phyloP scores from a whole-genome alignment of 257 asterid genomes.

The Jacaranda mimosifolia region DNA sequence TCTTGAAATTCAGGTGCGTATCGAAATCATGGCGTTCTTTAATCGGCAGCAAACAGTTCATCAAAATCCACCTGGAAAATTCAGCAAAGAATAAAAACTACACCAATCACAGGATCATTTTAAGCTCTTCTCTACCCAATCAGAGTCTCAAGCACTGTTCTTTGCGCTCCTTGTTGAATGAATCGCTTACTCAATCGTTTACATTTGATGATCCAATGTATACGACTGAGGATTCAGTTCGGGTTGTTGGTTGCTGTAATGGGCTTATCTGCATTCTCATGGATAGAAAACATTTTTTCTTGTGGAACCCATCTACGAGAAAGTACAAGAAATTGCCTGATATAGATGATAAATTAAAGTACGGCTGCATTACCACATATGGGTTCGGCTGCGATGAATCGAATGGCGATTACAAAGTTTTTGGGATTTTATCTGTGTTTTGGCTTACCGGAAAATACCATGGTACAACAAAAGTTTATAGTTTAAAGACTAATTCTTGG shows the following conservation, averaged over 20 bases:
- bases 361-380: neutral
- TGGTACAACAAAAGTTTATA: slow-evolving; percentile 25
- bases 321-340: neutral
- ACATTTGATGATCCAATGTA: neutral
- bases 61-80: slow-evolving; percentile 33
- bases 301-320: slow-evolving; percentile 20
- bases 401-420: slow-evolving; percentile 25
- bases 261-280: slow-evolving; percentile 38
- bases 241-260: slow-evolving; percentile 43
- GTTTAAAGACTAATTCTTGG: slow-evolving; percentile 49
- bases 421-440: neutral
- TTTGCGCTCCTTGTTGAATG: slow-evolving; percentile 18
- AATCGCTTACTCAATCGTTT: neutral
- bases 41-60: slow-evolving; percentile 35
- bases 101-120: neutral
- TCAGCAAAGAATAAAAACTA: neutral
- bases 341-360: too few species aligned
- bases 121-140: neutral
- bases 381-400: slow-evolving; percentile 36
- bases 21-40: slow-evolving; percentile 44
- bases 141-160: slow-evolving; percentile 10
- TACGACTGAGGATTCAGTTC: neutral
- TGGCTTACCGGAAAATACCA: slow-evolving; percentile 25
- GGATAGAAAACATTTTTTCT: neutral
- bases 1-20: slow-evolving; percentile 45